Evolutionary conservation across 2,329 filamentous ascomycete species (phyloP), one percentile per base, ranked within the genome.

Genomic region (Aspergillus sp.): DNA sequence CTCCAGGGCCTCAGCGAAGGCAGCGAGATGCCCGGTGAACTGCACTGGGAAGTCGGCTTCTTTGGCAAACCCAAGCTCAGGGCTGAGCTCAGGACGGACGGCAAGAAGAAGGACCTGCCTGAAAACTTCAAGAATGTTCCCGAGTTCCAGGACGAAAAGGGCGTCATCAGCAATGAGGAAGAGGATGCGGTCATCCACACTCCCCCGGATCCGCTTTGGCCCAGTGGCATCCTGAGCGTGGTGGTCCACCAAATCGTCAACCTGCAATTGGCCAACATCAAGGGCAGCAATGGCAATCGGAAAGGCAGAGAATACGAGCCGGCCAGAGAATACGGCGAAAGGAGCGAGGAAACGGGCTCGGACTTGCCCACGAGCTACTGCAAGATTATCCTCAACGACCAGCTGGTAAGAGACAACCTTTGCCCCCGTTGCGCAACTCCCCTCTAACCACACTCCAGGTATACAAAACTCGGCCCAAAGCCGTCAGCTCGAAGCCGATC

Each of bases 1-100:
- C 82, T 97, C 1, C 79, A 83, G 23, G 93, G 93, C 10, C 85
- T 95, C 75, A 88, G 94, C 63, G 86, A 89, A 19, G 91, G 88
- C 11, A 93, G 85, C 60, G 82, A 83, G 46, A 97, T 97, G 91
- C 94, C 94, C 0, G 93, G 94, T 23, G 87, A 96, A 66, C 81
- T 99, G 36, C 87, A 95, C 67, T 97, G 93, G 93, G 93, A 97
- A 70, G 91, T 97, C 44, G 94, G 93, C 5, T 97, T 88, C 75
- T 97, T 97, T 63, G 87, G 87, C 62, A 97, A 96, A 76, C 91
- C 92, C 1, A 85, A 91, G 60, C 91, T 97, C 75, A 83, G 93
- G 49, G 84, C 87, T 57, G 90, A 91, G 11, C 79, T 97, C 43
- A 83, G 90, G 38, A 96, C 91, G 0, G 89, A 95, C 66, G 93